Base-by-base conservation (phyloP, 2,329 filamentous ascomycete genomes). In the Colletotrichum gloeosporioides region DNA sequence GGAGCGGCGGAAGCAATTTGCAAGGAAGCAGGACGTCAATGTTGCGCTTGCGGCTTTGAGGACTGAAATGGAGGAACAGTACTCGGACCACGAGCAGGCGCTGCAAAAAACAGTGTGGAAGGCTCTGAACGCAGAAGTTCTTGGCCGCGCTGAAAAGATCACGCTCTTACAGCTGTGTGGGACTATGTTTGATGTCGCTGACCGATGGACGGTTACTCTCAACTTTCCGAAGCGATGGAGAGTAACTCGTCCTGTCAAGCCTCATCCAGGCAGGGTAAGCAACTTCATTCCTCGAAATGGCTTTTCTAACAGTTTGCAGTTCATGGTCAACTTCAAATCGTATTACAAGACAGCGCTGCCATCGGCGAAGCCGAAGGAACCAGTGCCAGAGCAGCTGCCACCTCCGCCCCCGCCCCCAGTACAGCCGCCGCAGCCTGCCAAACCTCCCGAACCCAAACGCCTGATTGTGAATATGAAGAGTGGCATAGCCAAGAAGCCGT, bases 21-120 rank as follows among this genome's bases (percentile, higher is more conserved):
- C 91, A 74, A 91, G 91, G 78, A 92, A 92, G 78, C 89, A 91
- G 80, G 93, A 95, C 80, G 85, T 92, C 27, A 88, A 90, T 67
- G 87, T 90, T 57, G 90, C 94, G 44, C 82, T 88, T 25, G 85
- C 82, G 71, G 87, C 87, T 12, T 71, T 88, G 70, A 84, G 84
- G 62, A 85, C 82, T 77, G 87, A 88, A 78, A 86, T 88, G 85
- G 84, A 87, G 12, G 84, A 86, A 76, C 86, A 83, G 1, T 88
- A 86, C 65, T 80, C 78, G 5, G 80, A 81, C 6, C 83, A 87
- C 25, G 83, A 86, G 70, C 78, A 82, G 32, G 83, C 86, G 59
- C 84, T 87, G 71, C 85, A 84, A 70, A 85, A 82, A 12, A 86
- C 87, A 8, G 84, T 88, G 82, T 86, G 86, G 55, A 86, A 85